These are phyloP conservation scores for Fraxinus sp. DNA, from an alignment of 305 asterid species.

Conservation along the genomic window DNA sequence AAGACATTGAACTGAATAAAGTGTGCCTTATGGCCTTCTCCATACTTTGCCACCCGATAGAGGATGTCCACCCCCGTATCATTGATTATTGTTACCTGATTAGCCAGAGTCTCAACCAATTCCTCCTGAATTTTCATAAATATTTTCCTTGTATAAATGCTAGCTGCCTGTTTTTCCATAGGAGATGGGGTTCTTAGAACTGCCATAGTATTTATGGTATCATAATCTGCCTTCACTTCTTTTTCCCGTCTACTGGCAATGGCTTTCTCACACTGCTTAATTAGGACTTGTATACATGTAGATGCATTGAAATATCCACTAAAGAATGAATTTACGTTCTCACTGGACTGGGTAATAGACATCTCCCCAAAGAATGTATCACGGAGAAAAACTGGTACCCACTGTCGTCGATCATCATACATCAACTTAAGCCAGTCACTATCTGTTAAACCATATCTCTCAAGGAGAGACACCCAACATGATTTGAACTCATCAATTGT, in stretches of 20 bases:
- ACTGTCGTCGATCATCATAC: slow-evolving; percentile 48
- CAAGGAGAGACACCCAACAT: slow-evolving; percentile 57
- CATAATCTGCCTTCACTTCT: slow-evolving; percentile 67
- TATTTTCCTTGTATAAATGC: slow-evolving; percentile 50
- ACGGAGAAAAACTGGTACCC: slow-evolving; percentile 66
- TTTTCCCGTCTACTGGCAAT: slow-evolving; percentile 63
- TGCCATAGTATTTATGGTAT: slow-evolving; percentile 52
- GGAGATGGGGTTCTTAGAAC: slow-evolving; percentile 68
- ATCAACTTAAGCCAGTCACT: slow-evolving; percentile 54
- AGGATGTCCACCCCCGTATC: slow-evolving; percentile 50
- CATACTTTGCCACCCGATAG: slow-evolving; percentile 56
- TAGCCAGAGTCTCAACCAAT: slow-evolving; percentile 57
- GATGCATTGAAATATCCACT: slow-evolving; percentile 70
- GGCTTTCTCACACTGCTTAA: slow-evolving; percentile 62
- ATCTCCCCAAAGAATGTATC: slow-evolving; percentile 63
- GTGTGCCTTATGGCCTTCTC: slow-evolving; percentile 57
- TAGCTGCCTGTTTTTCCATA: slow-evolving; percentile 70
- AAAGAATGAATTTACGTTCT: slow-evolving; percentile 56
- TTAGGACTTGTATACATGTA: slow-evolving; percentile 43
- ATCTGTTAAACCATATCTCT: slow-evolving; percentile 48
- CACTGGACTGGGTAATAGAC: slow-evolving; percentile 53
- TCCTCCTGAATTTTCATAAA: slow-evolving; percentile 64
- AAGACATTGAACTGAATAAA: slow-evolving; percentile 59
- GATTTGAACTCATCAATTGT: slow-evolving; percentile 53
- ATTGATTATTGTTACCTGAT: slow-evolving; percentile 51